Evolutionary conservation across 2,329 filamentous ascomycete genomes (phyloP).

Genomic region (Amesomyces nigricolor): DNA sequence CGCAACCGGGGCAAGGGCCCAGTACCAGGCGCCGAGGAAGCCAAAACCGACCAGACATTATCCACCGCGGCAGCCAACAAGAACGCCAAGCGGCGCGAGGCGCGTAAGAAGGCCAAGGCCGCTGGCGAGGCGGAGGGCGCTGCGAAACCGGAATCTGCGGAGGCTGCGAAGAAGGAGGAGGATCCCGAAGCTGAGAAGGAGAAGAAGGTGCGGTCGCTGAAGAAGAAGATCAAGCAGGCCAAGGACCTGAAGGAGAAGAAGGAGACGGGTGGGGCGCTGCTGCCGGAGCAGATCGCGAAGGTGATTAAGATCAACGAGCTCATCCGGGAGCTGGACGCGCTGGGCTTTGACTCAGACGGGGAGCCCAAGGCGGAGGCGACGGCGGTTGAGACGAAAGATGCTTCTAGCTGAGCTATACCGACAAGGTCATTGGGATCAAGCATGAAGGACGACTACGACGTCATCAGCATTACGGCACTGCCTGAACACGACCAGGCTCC

Average conservation of each 20-base stretch:
- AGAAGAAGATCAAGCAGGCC: conserved; percentile 93
- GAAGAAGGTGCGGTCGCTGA: conserved; percentile 86
- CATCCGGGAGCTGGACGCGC: conserved; percentile 74
- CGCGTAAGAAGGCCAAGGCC: conserved; percentile 50
- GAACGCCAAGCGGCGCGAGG: conserved; percentile 71
- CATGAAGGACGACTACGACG: background rate
- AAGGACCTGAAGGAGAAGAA: conserved; percentile 88
- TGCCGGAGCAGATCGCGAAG: conserved; percentile 95
- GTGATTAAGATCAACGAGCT: conserved; percentile 96
- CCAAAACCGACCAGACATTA: conserved; percentile 35
- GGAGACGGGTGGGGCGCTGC: conserved; percentile 71
- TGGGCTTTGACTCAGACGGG: conserved; percentile 78
- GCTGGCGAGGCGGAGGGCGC: conserved; percentile 52
- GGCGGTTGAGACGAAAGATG: conserved; percentile 1
- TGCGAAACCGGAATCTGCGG: conserved; percentile 30
- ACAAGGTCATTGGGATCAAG: background rate
- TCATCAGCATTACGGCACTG: too few species aligned
- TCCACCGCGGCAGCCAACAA: conserved; percentile 63
- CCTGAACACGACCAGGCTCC: too few species aligned
- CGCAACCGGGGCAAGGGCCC: conserved; percentile 66
- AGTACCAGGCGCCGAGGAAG: conserved; percentile 68
- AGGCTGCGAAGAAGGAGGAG: conserved; percentile 37
- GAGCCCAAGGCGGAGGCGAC: conserved; percentile 39
- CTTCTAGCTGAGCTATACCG: background rate
- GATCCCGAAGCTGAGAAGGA: conserved; percentile 73